phyloP scores from a whole-genome alignment of 2,329 filamentous ascomycete species.

The Aspergillus niger region DNA sequence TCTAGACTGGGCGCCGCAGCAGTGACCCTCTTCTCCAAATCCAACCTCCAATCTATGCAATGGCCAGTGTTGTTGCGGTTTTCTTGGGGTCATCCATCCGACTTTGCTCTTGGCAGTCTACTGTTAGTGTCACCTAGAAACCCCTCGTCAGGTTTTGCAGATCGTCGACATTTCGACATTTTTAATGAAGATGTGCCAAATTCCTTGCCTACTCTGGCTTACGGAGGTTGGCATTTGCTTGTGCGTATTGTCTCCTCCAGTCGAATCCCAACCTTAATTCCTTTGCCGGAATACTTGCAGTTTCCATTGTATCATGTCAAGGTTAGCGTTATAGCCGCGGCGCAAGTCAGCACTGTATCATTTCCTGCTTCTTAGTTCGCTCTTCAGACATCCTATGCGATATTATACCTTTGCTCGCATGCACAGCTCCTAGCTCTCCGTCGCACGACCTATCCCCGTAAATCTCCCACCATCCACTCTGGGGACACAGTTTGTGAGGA shows the following conservation, averaged over 20 bases:
- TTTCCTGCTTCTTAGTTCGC: no score
- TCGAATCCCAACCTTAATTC: slow-evolving; percentile 1
- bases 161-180: background rate
- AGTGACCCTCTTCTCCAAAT: background rate
- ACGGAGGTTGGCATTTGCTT: background rate
- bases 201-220: background rate
- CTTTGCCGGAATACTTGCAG: slow-evolving; percentile 1
- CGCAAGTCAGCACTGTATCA: background rate
- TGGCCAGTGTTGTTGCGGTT: background rate
- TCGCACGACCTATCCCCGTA: background rate
- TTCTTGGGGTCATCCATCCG: background rate
- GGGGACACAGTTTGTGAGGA: background rate
- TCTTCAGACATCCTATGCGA: background rate
- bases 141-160: background rate
- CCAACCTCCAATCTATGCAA: background rate
- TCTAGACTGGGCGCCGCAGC: background rate
- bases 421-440: background rate
- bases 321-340: background rate
- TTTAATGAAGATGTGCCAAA: background rate
- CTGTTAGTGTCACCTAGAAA: background rate
- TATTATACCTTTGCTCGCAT: background rate
- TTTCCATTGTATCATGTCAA: background rate
- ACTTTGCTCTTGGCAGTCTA: background rate
- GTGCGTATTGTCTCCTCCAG: background rate
- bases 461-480: background rate